These are phyloP conservation scores for Neoboletus magnificus DNA, from an alignment of 768 basidiomycete species.

Conservation along the genomic window DNA sequence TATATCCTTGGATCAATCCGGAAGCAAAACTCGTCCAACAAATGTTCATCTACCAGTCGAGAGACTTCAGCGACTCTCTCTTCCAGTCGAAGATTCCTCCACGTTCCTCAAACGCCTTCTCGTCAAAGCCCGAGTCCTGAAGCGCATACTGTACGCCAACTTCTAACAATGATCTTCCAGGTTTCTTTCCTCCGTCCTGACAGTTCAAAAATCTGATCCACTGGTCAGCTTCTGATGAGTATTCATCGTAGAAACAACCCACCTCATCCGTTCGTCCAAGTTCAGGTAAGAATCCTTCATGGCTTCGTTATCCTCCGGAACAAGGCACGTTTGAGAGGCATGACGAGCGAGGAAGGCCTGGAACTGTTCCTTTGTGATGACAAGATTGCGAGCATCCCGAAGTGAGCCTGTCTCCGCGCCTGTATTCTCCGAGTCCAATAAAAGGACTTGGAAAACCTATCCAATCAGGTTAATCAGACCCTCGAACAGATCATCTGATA, in stretches of 20 bases:
- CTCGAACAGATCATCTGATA: not conserved
- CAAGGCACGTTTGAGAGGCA: conserved; percentile 27
- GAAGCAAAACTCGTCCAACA: not conserved
- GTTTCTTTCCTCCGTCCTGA: conserved; percentile 32
- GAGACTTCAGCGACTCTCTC: conserved; percentile 1
- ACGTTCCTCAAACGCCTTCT: conserved; percentile 28
- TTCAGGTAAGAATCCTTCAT: conserved; percentile 41
- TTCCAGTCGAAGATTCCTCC: conserved; percentile 40
- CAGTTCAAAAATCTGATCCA: conserved; percentile 34
- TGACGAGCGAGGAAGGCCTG: conserved; percentile 36
- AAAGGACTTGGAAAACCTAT: conserved; percentile 37
- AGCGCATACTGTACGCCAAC: conserved; percentile 35
- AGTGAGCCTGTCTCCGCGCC: conserved; percentile 29
- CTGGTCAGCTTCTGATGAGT: not conserved
- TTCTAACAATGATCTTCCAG: conserved; percentile 26
- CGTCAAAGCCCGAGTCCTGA: conserved; percentile 35
- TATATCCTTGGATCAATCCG: not conserved
- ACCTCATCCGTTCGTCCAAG: conserved; percentile 41
- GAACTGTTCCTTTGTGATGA: conserved; percentile 36
- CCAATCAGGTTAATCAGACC: not conserved
- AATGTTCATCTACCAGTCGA: conserved; percentile 1
- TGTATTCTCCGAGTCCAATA: conserved; percentile 36
- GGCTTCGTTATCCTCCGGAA: conserved; percentile 37
- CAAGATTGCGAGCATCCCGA: conserved; percentile 34
- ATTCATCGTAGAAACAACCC: not conserved